Evolutionary conservation across 2,329 filamentous ascomycete genomes (phyloP), one percentile per base, ranked within the genome.

Genomic region (Trichoderma gracile): DNA sequence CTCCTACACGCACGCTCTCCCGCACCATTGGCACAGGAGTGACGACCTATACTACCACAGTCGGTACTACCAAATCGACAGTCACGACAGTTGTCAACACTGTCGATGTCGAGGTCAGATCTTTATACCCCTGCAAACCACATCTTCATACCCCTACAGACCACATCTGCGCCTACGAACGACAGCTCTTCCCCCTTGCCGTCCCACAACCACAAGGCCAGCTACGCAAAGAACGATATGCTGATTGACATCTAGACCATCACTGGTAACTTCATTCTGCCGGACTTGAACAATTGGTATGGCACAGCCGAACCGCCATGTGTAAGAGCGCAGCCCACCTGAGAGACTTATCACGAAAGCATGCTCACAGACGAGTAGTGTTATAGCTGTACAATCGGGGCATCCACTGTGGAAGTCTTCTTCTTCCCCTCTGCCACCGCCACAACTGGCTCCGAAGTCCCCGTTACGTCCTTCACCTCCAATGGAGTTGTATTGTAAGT

Each of bases 381-480:
- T 15, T 63, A 63, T 6, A 64, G 60, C 27, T 66, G 64, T 27
- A 66, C 64, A 0, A 50, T 66, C 19, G 53, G 10, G 3, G 64
- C 64, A 15, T 64, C 60, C 1, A 66, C 64, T 3, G 64, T 66
- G n/a, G 64, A 66, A 14, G 43, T 66, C 12, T 66, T 66, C 46
- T 66, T 33, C 46, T 66, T 38, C 5, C 3, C 3, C 3, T 5
- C 33, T 38, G 10, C 33, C 33, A 38, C 33, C 33, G 7, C 30
- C 1, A 30, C 53, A 46, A 57, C 42, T 7, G 40, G 19, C 50
- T 23, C 59, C 10, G 38, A 33, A 1, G 27, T 46, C 15, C 19
- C 38, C 7, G 45, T 53, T 8, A 66, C 64, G 3, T 66, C 64
- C 12, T 66, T 66, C 42, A 54, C 47, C 0, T 66, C 64, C 9